Evolutionary conservation across 140 eudicot genomes (phyloP).

Genomic region (Bidens hawaiensis): DNA sequence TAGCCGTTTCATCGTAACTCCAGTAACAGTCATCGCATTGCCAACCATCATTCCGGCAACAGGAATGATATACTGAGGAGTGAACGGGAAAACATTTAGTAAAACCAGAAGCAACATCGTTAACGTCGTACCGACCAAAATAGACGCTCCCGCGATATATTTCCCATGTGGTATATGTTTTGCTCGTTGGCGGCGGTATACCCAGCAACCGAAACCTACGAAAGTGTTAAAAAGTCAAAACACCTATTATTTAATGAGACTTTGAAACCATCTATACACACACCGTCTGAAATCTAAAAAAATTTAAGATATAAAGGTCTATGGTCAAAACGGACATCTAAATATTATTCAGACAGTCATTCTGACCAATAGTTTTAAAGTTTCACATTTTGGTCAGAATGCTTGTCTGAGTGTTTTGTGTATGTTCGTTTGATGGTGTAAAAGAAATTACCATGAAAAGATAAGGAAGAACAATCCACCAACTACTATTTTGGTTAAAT

Average conservation of each 20-base stretch:
- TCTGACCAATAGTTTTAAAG: no score
- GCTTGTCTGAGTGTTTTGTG: no score
- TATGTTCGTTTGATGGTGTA: no score
- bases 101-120: constrained; percentile 67
- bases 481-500: constrained; percentile 50
- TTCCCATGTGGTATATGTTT: constrained; percentile 88
- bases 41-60: constrained; percentile 97
- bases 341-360: no score
- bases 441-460: constrained; percentile 78
- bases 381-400: no score
- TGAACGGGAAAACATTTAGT: constrained; percentile 80
- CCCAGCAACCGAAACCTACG: constrained; percentile 82
- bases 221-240: no score
- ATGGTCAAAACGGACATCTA: no score
- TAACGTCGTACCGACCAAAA: constrained; percentile 67
- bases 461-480: constrained; percentile 83
- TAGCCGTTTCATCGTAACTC: constrained; percentile 93
- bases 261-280: no score
- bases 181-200: constrained; percentile 90
- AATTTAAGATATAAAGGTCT: no score
- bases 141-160: constrained; percentile 79
- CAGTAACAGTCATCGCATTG: constrained; percentile 92
- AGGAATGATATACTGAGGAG: constrained; percentile 90
- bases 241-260: no score
- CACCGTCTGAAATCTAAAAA: no score